Percentiles rank a stretch among this genome's conserved stretches.
These are phyloP conservation scores for Kregervanrija pseudodelftensis DNA, from an alignment of 805 yeast species.

Conservation along the genomic window DNA sequence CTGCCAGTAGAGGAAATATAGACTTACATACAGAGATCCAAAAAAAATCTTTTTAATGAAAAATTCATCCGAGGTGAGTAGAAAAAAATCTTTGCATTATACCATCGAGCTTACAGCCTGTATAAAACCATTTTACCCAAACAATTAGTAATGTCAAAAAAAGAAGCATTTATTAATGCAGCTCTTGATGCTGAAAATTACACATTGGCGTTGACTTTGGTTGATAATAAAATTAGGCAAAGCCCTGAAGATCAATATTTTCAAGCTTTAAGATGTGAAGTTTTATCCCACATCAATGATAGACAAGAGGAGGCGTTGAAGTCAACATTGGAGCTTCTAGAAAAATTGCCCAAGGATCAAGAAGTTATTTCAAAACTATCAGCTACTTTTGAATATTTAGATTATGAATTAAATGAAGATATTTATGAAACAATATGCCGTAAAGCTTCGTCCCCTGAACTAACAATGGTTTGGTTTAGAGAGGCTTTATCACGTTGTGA, in stretches of 20 bases:
- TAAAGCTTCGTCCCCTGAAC: conserved; percentile 44
- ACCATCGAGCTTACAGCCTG: too few relatives aligned
- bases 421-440: conserved; percentile 53
- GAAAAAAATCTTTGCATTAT: too few relatives aligned
- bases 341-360: conserved; percentile 46
- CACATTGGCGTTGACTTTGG: conserved; percentile 42
- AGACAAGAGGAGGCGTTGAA: conserved; percentile 27
- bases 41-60: too few relatives aligned
- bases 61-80: too few relatives aligned
- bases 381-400: conserved; percentile 33
- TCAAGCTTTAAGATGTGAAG: conserved; percentile 36
- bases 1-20: neutral
- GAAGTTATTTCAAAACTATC: conserved; percentile 43
- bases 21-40: too few relatives aligned
- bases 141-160: conserved; percentile 14
- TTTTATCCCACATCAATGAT: conserved; percentile 28
- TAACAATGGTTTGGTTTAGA: conserved; percentile 52
- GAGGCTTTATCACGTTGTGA: conserved; percentile 42
- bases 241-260: conserved; percentile 53
- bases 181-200: conserved; percentile 38
- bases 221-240: conserved; percentile 42
- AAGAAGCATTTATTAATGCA: conserved; percentile 15
- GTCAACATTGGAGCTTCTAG: conserved; percentile 24
- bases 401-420: conserved; percentile 33
- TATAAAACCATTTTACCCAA: neutral